Conservation (phyloP, 768 basidiomycete genomes). For the Rhizopogon vinicolor region DNA sequence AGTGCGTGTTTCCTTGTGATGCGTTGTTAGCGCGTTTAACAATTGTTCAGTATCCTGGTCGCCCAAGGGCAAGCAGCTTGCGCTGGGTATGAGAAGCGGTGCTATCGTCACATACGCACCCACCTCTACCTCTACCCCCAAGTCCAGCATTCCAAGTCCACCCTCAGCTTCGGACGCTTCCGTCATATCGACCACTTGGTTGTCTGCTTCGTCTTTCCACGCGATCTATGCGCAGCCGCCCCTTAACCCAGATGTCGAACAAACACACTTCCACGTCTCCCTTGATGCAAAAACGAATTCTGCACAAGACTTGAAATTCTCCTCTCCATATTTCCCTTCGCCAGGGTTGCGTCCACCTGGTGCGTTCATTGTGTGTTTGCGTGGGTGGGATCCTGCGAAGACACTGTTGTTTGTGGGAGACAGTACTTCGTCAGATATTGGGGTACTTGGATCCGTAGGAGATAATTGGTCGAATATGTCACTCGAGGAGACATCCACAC, state of each 20-base stretch:
- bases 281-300: slow-evolving; percentile 38
- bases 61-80: slow-evolving; percentile 81
- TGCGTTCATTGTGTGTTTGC: slow-evolving; percentile 33
- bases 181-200: slow-evolving; percentile 58
- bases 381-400: slow-evolving; percentile 41
- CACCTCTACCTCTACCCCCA: slow-evolving; percentile 45
- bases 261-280: slow-evolving; percentile 36
- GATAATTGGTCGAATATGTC: slow-evolving; percentile 42
- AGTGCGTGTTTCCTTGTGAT: slow-evolving; percentile 37
- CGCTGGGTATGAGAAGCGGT: slow-evolving; percentile 66
- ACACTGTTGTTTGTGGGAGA: slow-evolving; percentile 43
- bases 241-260: slow-evolving; percentile 33
- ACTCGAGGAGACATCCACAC: slow-evolving; percentile 45
- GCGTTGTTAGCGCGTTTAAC: slow-evolving; percentile 4
- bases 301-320: slow-evolving; percentile 33
- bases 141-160: slow-evolving; percentile 55
- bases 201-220: slow-evolving; percentile 65
- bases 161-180: slow-evolving; percentile 43
- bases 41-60: slow-evolving; percentile 70
- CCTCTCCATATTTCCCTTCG: slow-evolving; percentile 37
- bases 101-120: slow-evolving; percentile 67
- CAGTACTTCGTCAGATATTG: slow-evolving; percentile 47
- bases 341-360: slow-evolving; percentile 44
- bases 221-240: slow-evolving; percentile 52
- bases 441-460: slow-evolving; percentile 33